Conservation (phyloP, 495 filamentous ascomycete genomes). For the Aspergillus taichungensis region DNA sequence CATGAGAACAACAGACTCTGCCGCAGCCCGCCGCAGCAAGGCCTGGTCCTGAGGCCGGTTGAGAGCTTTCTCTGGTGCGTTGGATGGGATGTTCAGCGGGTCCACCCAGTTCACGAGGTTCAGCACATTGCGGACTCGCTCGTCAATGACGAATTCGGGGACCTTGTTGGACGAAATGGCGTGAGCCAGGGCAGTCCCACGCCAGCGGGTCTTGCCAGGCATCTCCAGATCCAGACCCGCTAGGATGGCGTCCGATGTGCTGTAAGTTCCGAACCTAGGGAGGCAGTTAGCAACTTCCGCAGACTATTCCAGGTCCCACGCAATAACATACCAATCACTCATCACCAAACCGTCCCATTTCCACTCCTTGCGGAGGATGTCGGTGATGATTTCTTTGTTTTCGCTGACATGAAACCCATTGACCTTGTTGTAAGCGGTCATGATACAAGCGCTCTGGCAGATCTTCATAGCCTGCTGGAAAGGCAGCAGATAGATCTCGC, state of each 20-base stretch:
- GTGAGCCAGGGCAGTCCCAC: constrained; percentile 51
- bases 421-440: constrained; percentile 70
- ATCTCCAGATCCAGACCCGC: constrained; percentile 70
- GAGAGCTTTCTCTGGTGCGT: constrained; percentile 51
- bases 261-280: constrained; percentile 53
- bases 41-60: constrained; percentile 56
- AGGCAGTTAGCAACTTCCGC: not conserved
- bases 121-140: constrained; percentile 53
- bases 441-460: constrained; percentile 54
- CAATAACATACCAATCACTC: constrained; percentile 57
- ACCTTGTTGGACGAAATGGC: constrained; percentile 53
- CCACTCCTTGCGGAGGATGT: constrained; percentile 64
- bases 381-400: constrained; percentile 52
- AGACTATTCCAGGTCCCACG: not conserved
- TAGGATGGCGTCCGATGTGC: constrained; percentile 54
- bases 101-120: constrained; percentile 56
- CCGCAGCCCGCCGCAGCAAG: constrained; percentile 57
- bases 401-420: constrained; percentile 64
- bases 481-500: constrained; percentile 69
- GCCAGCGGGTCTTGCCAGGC: constrained; percentile 60
- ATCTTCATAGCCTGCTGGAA: constrained; percentile 66
- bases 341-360: constrained; percentile 60
- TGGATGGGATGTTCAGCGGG: constrained; percentile 50
- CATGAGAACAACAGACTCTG: constrained; percentile 66
- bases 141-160: constrained; percentile 48